phyloP scores from a whole-genome alignment of 2,329 filamentous ascomycete genomes.

The Talaromyces sp. region DNA sequence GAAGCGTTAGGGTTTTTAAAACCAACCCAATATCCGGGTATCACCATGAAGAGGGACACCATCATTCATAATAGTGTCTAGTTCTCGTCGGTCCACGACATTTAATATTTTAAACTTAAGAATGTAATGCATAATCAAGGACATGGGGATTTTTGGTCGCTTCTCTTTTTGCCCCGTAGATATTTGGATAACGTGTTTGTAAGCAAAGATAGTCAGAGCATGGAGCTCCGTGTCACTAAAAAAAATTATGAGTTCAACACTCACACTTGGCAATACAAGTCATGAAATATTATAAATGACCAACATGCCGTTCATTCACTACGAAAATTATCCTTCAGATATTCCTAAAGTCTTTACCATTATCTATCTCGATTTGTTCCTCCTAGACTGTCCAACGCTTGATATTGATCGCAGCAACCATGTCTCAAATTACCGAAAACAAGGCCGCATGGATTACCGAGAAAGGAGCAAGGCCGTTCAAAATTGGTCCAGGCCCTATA shows the following conservation, averaged over 20 bases:
- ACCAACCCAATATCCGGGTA: slow-evolving; percentile 10
- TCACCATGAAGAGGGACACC: background rate
- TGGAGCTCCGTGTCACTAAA: background rate
- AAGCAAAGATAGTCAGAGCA: background rate
- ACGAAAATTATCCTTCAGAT: background rate
- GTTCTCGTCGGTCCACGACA: background rate
- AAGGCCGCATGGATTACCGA: slow-evolving; percentile 16
- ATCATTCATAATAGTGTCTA: slow-evolving; percentile 19
- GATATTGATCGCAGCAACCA: background rate
- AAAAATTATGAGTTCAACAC: background rate
- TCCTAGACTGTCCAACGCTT: background rate
- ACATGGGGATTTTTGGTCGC: background rate
- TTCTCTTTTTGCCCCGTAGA: background rate
- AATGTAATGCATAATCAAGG: background rate
- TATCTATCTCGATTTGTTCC: background rate
- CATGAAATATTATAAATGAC: background rate
- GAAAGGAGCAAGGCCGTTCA: slow-evolving; percentile 9
- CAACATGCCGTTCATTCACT: too few relatives aligned
- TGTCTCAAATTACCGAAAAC: slow-evolving; percentile 10
- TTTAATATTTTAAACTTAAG: too few relatives aligned
- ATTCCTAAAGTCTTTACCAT: background rate
- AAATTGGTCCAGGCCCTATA: slow-evolving; percentile 11
- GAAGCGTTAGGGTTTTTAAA: slow-evolving; percentile 7
- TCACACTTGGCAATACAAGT: background rate
- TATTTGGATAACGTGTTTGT: background rate